Evolutionary conservation across 2,329 filamentous ascomycete genomes (phyloP).

Genomic region (Lasiodiplodia hormozganensis): DNA sequence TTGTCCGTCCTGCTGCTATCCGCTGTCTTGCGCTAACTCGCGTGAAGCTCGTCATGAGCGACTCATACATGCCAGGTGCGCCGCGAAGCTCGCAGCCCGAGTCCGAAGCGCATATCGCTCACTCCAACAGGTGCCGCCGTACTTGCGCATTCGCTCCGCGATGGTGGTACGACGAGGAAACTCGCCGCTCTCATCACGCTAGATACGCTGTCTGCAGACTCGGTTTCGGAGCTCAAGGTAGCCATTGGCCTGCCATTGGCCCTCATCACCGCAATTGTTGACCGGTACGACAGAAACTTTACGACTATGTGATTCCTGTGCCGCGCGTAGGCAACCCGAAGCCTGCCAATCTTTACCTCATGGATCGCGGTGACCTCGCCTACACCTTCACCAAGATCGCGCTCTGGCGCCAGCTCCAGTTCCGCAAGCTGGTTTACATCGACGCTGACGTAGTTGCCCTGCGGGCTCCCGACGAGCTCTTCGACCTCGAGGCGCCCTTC

Average conservation of each 20-base stretch:
- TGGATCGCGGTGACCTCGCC: slow-evolving; percentile 88
- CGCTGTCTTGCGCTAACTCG: slow-evolving; percentile 35
- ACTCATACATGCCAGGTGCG: slow-evolving; percentile 88
- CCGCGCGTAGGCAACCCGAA: slow-evolving; percentile 77
- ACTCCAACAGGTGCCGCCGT: slow-evolving; percentile 77
- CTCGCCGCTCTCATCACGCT: slow-evolving; percentile 83
- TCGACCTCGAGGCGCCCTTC: slow-evolving; percentile 68
- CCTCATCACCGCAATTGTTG: slow-evolving; percentile 27
- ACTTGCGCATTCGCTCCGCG: slow-evolving; percentile 90
- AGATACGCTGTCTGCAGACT: slow-evolving; percentile 77
- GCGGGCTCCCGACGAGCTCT: slow-evolving; percentile 90
- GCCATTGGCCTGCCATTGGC: slow-evolving; percentile 24
- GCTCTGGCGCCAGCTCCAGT: slow-evolving; percentile 90
- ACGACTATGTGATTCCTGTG: slow-evolving; percentile 88
- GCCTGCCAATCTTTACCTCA: slow-evolving; percentile 84
- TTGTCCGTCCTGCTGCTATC: background rate
- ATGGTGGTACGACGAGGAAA: slow-evolving; percentile 86
- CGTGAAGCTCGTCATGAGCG: slow-evolving; percentile 83
- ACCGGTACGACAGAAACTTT: slow-evolving; percentile 67
- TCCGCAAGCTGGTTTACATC: slow-evolving; percentile 90
- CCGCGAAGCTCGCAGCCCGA: slow-evolving; percentile 21
- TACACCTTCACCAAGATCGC: slow-evolving; percentile 97
- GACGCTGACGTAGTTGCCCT: slow-evolving; percentile 94
- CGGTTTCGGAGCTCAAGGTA: slow-evolving; percentile 80
- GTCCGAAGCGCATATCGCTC: slow-evolving; percentile 18